Base-by-base conservation (phyloP, 2,329 filamentous ascomycete genomes). In the Aspergillus viridinutans region DNA sequence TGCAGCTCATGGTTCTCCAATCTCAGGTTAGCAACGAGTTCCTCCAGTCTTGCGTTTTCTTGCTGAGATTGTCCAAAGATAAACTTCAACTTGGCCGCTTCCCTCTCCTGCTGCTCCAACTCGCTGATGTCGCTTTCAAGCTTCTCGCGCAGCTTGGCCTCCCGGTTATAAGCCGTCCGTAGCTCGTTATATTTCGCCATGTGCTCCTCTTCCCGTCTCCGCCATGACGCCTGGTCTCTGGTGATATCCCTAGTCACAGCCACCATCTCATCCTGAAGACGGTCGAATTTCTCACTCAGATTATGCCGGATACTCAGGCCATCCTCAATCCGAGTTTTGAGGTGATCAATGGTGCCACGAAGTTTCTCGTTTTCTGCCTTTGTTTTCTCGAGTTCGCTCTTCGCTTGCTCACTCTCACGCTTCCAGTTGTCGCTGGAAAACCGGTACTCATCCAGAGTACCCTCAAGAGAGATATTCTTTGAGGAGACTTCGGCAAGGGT, bases 201-300 rank as follows among this genome's bases (percentile, higher is more conserved):
- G 49, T 83, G 78, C n/a, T 83, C 79, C 57, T 85, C 80, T 64
- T 86, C 84, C 56, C 76, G 88, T 75, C 89, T 89, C 66, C 86
- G 85, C 76, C 89, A 92, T 38, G 84, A 82, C 29, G 88, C 85
- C 69, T 92, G 93, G 69, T 97, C 92, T 66, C 90, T 86, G 23
- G 89, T 86, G 60, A 97, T 86, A 60, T 96, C 88, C 49, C 85
- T 85, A 53, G 90, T 87, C 50, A 91, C 90, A 55, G 81, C 81
- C 32, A 86, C 84, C 88, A 97, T 93, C 65, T 97, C 91, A 61
- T 91, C 85, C 74, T 97, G 92, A 42, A 99, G 80, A 58, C 86
- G 86, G 65, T 93, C 85, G 67, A 97, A 89, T 74, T 94, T 96
- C 71, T 81, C 80, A 63, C 91, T 88, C 84, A 95, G 92, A 59